Conservation (phyloP, 2,329 filamentous ascomycete genomes). For the Hortaea sp. region DNA sequence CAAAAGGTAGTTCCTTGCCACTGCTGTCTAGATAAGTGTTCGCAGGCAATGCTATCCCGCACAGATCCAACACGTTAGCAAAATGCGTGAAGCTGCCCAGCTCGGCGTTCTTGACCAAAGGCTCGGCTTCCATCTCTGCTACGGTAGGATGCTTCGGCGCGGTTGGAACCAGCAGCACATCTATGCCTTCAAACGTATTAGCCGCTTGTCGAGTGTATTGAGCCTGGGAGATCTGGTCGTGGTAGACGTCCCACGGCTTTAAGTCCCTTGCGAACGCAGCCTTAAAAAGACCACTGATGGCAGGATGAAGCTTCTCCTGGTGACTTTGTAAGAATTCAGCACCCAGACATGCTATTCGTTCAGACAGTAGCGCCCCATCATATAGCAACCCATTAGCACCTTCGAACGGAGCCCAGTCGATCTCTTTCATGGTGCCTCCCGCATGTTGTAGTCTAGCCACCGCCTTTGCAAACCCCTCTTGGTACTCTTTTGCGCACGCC, state of each 20-base stretch:
- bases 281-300: constrained; percentile 38
- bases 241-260: constrained; percentile 39
- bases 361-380: constrained; percentile 47
- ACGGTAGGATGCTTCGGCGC: constrained; percentile 39
- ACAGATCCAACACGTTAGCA: constrained; percentile 51
- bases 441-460: constrained; percentile 29
- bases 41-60: constrained; percentile 45
- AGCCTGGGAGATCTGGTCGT: constrained; percentile 38
- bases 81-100: constrained; percentile 51
- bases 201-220: constrained; percentile 35
- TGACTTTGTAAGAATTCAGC: constrained; percentile 30
- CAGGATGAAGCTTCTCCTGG: constrained; percentile 36
- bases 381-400: constrained; percentile 46
- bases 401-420: constrained; percentile 43
- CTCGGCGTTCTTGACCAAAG: constrained; percentile 44
- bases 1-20: constrained; percentile 28
- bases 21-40: constrained; percentile 26
- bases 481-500: constrained; percentile 32
- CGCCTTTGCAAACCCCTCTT: constrained; percentile 33
- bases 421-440: constrained; percentile 33
- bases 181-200: constrained; percentile 32
- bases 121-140: constrained; percentile 41
- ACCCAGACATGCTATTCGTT: constrained; percentile 39
- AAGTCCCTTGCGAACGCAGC: constrained; percentile 28
- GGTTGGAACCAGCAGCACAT: constrained; percentile 47